These are phyloP conservation scores for Datisca glomerata DNA, from an alignment of 306 rosid genomes.

Conservation along the genomic window DNA sequence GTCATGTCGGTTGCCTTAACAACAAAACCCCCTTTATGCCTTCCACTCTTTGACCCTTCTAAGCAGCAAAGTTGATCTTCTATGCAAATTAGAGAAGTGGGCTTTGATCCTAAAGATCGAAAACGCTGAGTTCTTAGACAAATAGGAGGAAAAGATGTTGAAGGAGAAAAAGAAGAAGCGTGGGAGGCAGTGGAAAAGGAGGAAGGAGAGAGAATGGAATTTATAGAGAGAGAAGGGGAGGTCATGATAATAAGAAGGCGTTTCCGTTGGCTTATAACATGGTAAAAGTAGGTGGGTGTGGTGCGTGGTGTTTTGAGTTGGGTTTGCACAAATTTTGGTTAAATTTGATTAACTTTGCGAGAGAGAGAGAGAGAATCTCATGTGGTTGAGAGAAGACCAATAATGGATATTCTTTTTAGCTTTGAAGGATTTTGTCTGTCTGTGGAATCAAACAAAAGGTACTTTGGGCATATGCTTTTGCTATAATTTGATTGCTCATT, in stretches of 20 bases:
- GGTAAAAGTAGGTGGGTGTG: background rate
- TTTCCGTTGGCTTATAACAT: constrained; percentile 5
- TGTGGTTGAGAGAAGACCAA: background rate
- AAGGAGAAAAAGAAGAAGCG: constrained; percentile 6
- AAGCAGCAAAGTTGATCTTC: constrained; percentile 13
- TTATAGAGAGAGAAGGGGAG: constrained; percentile 46
- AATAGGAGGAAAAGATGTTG: constrained; percentile 3
- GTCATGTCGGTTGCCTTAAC: constrained; percentile 54
- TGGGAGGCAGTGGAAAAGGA: constrained; percentile 22
- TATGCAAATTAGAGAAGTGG: constrained; percentile 23
- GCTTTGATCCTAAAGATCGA: constrained; percentile 21
- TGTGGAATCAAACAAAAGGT: background rate
- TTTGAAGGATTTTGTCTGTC: background rate
- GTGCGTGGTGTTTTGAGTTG: background rate
- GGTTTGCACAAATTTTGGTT: background rate
- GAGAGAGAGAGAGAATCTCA: background rate
- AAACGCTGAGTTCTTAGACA: constrained; percentile 18
- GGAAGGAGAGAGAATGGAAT: constrained; percentile 52
- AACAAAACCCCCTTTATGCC: constrained; percentile 16
- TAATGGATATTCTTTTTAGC: background rate
- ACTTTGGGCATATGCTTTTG: background rate
- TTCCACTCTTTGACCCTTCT: constrained; percentile 11
- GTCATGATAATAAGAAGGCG: constrained; percentile 24
- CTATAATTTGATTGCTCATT: too few species aligned
- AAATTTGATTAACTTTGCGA: too few species aligned